Evolutionary conservation across 805 yeast species (phyloP).

Genomic region (Zygotorulaspora chibaensis): DNA sequence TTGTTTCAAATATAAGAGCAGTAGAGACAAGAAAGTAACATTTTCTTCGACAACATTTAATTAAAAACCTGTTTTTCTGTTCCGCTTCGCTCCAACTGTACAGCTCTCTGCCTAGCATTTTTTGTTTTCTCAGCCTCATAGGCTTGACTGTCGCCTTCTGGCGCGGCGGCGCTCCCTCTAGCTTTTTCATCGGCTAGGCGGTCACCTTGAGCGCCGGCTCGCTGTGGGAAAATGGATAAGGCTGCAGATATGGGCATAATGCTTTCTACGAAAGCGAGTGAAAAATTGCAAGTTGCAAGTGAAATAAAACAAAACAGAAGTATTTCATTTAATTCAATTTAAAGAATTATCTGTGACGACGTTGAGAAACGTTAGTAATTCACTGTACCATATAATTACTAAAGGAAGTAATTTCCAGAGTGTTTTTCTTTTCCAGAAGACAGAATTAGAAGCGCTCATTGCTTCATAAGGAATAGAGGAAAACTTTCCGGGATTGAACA

Average conservation of each 20-base stretch:
- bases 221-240: neutral
- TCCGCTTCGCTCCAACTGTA: no score
- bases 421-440: neutral
- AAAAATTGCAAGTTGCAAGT: slow-evolving; percentile 9
- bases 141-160: neutral
- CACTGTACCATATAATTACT: neutral
- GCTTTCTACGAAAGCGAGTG: slow-evolving; percentile 5
- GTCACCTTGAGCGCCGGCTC: neutral
- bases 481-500: neutral
- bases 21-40: no score
- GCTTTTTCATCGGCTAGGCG: neutral
- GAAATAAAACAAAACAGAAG: neutral
- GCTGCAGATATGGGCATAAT: neutral
- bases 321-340: no score
- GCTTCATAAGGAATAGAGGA: neutral
- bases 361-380: neutral
- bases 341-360: no score
- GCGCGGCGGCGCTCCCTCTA: neutral
- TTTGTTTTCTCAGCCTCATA: neutral
- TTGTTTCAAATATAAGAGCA: no score
- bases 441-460: neutral
- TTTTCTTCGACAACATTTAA: no score
- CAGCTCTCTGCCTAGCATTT: no score
- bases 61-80: no score
- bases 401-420: neutral